These are phyloP conservation scores for Trichoderma aggressivum DNA, from an alignment of 2,329 filamentous ascomycete species.

Conservation along the genomic window DNA sequence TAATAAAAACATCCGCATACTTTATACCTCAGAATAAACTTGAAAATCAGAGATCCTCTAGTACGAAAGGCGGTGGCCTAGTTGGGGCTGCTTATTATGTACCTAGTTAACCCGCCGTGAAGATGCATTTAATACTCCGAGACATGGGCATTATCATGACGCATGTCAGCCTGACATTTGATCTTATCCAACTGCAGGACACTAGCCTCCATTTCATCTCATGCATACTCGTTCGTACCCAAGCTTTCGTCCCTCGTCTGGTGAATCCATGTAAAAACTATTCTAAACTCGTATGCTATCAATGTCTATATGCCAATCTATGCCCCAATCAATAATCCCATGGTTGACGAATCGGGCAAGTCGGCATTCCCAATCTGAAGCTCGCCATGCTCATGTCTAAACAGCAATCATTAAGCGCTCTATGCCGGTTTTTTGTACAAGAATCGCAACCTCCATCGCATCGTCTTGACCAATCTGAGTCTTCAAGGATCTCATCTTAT, in stretches of 20 bases:
- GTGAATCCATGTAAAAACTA: neutral
- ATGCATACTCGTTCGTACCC: neutral
- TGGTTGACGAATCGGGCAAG: neutral
- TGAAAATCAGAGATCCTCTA: no score
- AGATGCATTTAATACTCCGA: neutral
- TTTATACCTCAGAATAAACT: no score
- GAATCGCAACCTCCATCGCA: neutral
- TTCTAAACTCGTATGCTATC: neutral
- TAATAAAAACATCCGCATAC: no score
- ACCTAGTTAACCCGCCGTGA: no score
- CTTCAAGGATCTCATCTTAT: neutral
- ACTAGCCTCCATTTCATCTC: neutral
- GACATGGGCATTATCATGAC: neutral
- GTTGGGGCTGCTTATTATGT: no score
- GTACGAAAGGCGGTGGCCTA: no score
- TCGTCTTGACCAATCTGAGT: fast-evolving
- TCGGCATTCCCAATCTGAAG: neutral
- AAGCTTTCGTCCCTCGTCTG: neutral
- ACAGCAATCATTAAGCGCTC: no score
- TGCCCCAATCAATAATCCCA: neutral
- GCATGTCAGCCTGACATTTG: neutral
- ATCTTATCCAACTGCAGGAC: neutral
- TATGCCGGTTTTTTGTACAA: neutral
- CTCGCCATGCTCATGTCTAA: neutral
- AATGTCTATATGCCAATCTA: neutral